phyloP scores from a whole-genome alignment of 257 asterid genomes.

The Solanum megistacrolobum region DNA sequence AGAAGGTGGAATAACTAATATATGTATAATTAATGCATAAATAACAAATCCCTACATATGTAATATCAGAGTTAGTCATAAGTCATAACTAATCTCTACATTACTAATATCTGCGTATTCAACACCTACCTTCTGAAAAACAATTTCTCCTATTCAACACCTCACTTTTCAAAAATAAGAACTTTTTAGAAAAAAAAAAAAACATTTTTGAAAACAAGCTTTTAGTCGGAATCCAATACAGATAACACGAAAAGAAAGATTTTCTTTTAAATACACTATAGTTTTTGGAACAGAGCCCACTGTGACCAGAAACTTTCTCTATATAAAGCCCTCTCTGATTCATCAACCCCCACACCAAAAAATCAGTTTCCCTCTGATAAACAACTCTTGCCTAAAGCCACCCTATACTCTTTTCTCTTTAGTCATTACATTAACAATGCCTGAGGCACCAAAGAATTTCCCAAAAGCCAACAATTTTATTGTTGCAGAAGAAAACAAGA shows the following conservation, averaged over 20 bases:
- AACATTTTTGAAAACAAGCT: not conserved
- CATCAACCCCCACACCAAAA: not conserved
- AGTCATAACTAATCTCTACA: not conserved
- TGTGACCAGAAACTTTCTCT: not conserved
- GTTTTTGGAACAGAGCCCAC: not conserved
- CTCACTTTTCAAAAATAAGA: not conserved
- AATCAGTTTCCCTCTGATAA: not conserved
- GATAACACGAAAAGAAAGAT: no score
- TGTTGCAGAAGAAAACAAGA: constrained; percentile 7
- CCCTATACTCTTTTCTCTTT: not conserved
- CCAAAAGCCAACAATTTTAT: not conserved
- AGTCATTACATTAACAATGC: constrained; percentile 3
- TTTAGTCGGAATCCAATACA: not conserved
- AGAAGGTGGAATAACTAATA: not conserved
- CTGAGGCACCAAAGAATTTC: constrained; percentile 9
- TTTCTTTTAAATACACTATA: not conserved
- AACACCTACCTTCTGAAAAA: no score
- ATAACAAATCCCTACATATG: not conserved
- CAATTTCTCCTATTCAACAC: not conserved
- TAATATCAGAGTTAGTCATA: not conserved
- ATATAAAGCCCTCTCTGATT: not conserved
- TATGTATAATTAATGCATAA: no score
- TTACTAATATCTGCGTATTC: no score
- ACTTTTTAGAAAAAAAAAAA: not conserved
- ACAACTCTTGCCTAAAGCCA: not conserved